phyloP scores from a whole-genome alignment of 2,329 filamentous ascomycete species.

The Neospermospora avenae region DNA sequence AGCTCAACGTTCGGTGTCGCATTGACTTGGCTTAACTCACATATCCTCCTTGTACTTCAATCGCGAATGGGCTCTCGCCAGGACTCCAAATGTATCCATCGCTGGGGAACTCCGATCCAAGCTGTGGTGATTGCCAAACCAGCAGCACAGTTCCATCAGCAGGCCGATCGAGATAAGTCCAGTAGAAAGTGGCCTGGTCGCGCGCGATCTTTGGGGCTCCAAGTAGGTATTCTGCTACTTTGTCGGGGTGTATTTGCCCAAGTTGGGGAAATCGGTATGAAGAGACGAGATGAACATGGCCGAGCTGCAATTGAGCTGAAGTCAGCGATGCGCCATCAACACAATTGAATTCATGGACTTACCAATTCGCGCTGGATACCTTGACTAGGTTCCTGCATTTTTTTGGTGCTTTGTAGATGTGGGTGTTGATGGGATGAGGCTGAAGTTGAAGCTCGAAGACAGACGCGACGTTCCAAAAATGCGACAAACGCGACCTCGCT shows the following conservation, averaged over 20 bases:
- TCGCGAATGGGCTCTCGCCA: constrained; percentile 71
- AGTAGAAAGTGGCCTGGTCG: constrained; percentile 82
- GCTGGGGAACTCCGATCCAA: constrained; percentile 74
- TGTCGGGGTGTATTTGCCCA: constrained; percentile 66
- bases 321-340: background rate
- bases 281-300: constrained; percentile 85
- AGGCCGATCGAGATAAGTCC: constrained; percentile 85
- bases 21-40: constrained; percentile 45
- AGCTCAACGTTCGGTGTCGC: background rate
- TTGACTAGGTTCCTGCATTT: constrained; percentile 44
- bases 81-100: constrained; percentile 93
- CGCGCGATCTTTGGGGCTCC: constrained; percentile 82
- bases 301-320: constrained; percentile 22
- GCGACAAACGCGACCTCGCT: background rate
- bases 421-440: background rate
- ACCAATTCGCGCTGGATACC: constrained; percentile 45
- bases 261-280: constrained; percentile 75
- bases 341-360: constrained; percentile 28
- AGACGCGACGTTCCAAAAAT: background rate
- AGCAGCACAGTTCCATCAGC: constrained; percentile 78
- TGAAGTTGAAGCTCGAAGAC: background rate
- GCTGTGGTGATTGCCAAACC: constrained; percentile 80
- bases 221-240: constrained; percentile 80
- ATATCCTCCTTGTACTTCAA: constrained; percentile 67
- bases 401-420: background rate